phyloP scores from a whole-genome alignment of 345 rosid genomes.

The Ricinus communis region DNA sequence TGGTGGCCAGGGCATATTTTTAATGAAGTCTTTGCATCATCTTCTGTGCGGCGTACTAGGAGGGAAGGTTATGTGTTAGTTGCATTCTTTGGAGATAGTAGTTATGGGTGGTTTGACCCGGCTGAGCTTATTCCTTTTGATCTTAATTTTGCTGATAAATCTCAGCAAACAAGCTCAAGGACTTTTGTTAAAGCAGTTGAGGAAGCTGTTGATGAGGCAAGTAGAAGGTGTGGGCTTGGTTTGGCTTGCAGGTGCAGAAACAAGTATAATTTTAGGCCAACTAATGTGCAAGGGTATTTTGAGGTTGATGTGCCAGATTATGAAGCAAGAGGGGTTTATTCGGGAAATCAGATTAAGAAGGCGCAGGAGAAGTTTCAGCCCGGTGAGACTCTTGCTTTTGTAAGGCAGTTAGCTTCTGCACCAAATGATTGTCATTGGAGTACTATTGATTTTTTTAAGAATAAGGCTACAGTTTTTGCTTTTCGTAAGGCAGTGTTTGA shows the following conservation, averaged over 20 bases:
- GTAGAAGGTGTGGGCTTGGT: conserved; percentile 79
- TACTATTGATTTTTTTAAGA: conserved; percentile 51
- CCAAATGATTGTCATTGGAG: conserved; percentile 46
- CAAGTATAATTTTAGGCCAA: conserved; percentile 64
- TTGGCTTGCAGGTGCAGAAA: conserved; percentile 86
- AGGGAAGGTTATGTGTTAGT: conserved; percentile 83
- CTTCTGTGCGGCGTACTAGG: conserved; percentile 80
- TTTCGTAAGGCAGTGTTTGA: conserved; percentile 84
- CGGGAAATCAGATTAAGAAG: conserved; percentile 63
- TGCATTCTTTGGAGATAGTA: conserved; percentile 97
- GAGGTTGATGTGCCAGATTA: conserved; percentile 88
- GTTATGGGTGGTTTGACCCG: conserved; percentile 99
- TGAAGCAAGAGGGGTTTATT: conserved; percentile 72
- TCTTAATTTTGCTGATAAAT: conserved; percentile 60
- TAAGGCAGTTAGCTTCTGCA: conserved; percentile 64
- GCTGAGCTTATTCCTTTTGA: conserved; percentile 94
- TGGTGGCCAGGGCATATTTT: conserved; percentile 99
- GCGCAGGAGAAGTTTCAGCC: conserved; percentile 72
- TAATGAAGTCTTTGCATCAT: conserved; percentile 76
- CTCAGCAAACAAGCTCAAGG: conserved; percentile 62
- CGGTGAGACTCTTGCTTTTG: conserved; percentile 48
- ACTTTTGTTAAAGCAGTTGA: conserved; percentile 83
- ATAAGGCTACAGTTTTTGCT: conserved; percentile 62
- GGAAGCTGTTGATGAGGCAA: conserved; percentile 87
- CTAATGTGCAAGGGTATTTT: conserved; percentile 62